These are phyloP conservation scores for Chaetomiaceae sp. DNA, from an alignment of 2,329 filamentous ascomycete genomes.

Conservation along the genomic window DNA sequence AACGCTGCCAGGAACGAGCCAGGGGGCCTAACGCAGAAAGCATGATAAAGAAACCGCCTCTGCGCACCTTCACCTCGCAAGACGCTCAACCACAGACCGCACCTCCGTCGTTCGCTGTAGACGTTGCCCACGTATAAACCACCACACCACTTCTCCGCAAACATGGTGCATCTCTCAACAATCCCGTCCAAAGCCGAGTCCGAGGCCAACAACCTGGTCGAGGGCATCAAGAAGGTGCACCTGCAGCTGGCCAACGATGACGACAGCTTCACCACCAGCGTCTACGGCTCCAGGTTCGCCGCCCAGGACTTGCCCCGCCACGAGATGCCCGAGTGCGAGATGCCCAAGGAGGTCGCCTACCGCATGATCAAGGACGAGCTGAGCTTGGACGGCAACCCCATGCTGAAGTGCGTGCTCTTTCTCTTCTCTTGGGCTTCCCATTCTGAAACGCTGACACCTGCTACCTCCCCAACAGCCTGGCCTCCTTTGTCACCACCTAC, in stretches of 20 bases:
- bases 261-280: constrained; percentile 64
- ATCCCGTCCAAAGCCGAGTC: constrained; percentile 32
- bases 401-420: constrained; percentile 59
- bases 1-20: constrained; percentile 9
- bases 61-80: too few species aligned
- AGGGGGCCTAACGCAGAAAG: too few species aligned
- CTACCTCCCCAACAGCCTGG: constrained; percentile 51
- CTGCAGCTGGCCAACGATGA: constrained; percentile 45
- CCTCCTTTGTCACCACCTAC: constrained; percentile 92
- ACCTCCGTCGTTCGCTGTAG: too few species aligned
- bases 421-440: neutral
- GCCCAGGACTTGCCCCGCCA: constrained; percentile 70
- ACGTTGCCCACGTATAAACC: neutral
- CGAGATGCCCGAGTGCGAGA: constrained; percentile 83
- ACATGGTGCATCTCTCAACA: constrained; percentile 47
- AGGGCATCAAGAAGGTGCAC: constrained; percentile 37
- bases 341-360: constrained; percentile 91
- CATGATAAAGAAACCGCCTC: too few species aligned
- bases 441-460: neutral
- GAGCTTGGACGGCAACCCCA: constrained; percentile 84
- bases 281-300: constrained; percentile 85
- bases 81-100: too few species aligned
- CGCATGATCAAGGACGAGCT: constrained; percentile 95
- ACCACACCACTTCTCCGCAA: constrained; percentile 18
- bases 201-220: constrained; percentile 24